Base-by-base conservation (phyloP, 2,329 filamentous ascomycete species). In the Trichoderma cornu-damae region DNA sequence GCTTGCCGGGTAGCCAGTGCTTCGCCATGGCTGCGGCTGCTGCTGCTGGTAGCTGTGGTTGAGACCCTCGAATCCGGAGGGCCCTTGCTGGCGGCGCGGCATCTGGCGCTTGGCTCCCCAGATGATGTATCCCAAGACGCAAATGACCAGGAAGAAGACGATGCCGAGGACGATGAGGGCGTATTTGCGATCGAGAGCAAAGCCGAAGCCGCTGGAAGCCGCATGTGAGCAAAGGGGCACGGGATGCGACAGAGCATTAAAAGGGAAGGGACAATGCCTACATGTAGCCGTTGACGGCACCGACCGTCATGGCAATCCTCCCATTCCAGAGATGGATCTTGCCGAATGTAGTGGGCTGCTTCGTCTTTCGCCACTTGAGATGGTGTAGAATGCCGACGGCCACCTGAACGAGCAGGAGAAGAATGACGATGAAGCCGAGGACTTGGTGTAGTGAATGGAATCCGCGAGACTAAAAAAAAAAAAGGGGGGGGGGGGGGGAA, bases 311-410 rank as follows among this genome's bases (percentile, higher is more conserved):
- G 34, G 82, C 72, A 3, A 77, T 44, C 12, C 82, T 77, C 2
- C 84, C 84, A 3, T 83, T 70, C 77, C 82, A 82, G 18, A 81
- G 69, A 68, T 87, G 84, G 22, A 80, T 70, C 16, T 72, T 77
- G 52, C 79, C 75, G 32, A 82, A 73, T 61, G 75, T 74, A 24
- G 80, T 81, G 1, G 78, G 69, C 20, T 73, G 59, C 57, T 77
- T 70, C 2, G 78, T 81, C 66, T 74, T 71, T 63, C 76, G 79
- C 67, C 74, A 83, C 35, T 78, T 72, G 46, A 75, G 71, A 63
- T 85, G 83, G 62, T 85, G 80, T 56, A 83, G 61, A 60, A 80
- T 73, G 26, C 83, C 83, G 12, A 86, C 66, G 1, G 72, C 67
- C 59, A 83, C 78, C 63, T 85, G 81, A 4, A 65, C 70, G 14